Percentiles rank a stretch among this genome's conserved stretches.
Evolutionary conservation across 2,329 filamentous ascomycete species (phyloP).

Genomic region (Verticillium nonalfalfae): DNA sequence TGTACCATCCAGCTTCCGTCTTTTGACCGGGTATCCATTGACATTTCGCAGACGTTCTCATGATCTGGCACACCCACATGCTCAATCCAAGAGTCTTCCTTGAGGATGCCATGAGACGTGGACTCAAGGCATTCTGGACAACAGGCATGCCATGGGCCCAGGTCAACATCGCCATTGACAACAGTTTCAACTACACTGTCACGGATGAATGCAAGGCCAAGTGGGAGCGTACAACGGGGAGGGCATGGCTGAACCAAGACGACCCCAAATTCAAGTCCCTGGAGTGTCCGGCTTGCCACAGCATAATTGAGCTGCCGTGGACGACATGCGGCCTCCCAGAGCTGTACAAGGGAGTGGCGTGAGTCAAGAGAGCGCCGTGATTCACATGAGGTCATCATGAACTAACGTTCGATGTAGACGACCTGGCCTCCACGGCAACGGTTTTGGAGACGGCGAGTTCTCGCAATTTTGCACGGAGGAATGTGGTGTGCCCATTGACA

Average conservation of each 20-base stretch:
- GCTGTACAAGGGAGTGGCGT: conserved; percentile 22
- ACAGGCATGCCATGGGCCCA: conserved; percentile 60
- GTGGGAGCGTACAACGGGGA: conserved; percentile 43
- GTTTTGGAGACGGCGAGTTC: conserved; percentile 57
- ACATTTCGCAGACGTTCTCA: conserved; percentile 54
- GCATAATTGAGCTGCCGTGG: conserved; percentile 46
- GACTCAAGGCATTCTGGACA: conserved; percentile 49
- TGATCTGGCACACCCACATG: conserved; percentile 77
- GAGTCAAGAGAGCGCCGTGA: background rate
- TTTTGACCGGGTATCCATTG: background rate
- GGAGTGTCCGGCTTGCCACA: conserved; percentile 48
- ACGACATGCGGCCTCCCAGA: conserved; percentile 36
- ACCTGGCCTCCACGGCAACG: conserved; percentile 37
- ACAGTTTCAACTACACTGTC: conserved; percentile 49
- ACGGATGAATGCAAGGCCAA: conserved; percentile 30
- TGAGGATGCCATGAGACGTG: conserved; percentile 62
- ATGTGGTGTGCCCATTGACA: conserved; percentile 46
- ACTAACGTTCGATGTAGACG: background rate
- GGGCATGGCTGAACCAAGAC: conserved; percentile 53
- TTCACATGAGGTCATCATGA: background rate
- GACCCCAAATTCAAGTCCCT: conserved; percentile 42
- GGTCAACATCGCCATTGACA: conserved; percentile 52
- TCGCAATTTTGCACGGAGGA: conserved; percentile 32
- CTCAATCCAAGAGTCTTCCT: conserved; percentile 70
- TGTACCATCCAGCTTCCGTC: conserved; percentile 27